These are phyloP conservation scores for Talaromyces islandicus DNA, from an alignment of 2,329 filamentous ascomycete genomes.

Conservation along the genomic window DNA sequence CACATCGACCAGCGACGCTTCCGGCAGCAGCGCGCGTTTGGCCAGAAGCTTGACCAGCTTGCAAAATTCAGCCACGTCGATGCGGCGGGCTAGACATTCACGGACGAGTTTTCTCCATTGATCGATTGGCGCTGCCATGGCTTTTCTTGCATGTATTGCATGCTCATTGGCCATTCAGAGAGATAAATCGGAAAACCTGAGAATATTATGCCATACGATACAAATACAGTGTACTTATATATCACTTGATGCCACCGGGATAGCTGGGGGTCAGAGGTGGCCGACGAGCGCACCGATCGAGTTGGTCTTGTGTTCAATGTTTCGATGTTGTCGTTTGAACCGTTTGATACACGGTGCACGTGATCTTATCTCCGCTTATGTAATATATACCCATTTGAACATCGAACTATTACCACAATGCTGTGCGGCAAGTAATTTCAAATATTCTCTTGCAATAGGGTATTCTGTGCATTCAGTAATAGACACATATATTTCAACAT, in stretches of 20 bases:
- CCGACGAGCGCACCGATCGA: not conserved
- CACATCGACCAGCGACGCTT: slow-evolving; percentile 27
- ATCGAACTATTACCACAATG: not conserved
- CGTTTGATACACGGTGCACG: not conserved
- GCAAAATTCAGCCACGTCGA: slow-evolving; percentile 33
- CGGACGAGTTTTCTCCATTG: slow-evolving; percentile 34
- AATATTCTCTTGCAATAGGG: not conserved
- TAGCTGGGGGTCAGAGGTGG: not conserved
- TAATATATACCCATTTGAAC: not conserved
- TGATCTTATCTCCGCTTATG: not conserved
- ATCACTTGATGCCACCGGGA: not conserved
- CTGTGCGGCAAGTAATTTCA: not conserved
- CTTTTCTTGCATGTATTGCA: slow-evolving; percentile 1
- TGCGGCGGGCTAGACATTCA: slow-evolving; percentile 30
- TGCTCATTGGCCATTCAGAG: slow-evolving; percentile 2
- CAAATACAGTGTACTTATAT: not conserved
- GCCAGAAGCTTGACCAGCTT: slow-evolving; percentile 30
- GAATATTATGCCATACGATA: not conserved
- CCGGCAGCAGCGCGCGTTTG: slow-evolving; percentile 24
- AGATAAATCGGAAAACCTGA: not conserved
- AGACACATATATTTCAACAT: not conserved
- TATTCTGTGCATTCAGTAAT: not conserved
- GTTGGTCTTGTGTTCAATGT: not conserved
- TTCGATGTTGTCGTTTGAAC: not conserved
- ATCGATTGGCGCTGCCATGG: slow-evolving; percentile 22